Evolutionary conservation across 805 yeast species (phyloP), one percentile per base, ranked within the genome.

Genomic region (Pichia cabralensis): DNA sequence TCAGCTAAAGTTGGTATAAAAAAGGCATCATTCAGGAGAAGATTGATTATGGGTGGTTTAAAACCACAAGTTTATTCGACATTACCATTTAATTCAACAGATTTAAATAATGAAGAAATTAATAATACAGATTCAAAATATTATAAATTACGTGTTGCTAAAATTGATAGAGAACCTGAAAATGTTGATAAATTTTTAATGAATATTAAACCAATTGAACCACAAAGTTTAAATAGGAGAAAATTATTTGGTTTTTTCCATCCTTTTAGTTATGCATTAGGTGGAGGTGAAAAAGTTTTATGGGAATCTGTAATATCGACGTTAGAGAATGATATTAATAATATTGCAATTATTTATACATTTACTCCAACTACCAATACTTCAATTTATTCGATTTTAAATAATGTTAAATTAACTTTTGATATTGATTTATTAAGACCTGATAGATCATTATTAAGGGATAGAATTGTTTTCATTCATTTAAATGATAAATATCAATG

Each of bases 251-350:
- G 97, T 6, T 88, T 81, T 50, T 86, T 92, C 62, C 99, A 92
- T 58, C 98, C 98, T 0, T 82, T 79, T 48, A 86, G 96, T 43
- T 83, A 82, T 53, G 94, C 95, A 26, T 95, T 94, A 30, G 99
- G 99, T 14, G 99, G 99, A 21, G 99, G 99, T 17, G 99, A 92
- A 53, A 73, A 89, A 37, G 98, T 92, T 1, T 62, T 92, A 26
- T 92, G 98, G 98, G 86, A 83, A 36, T 95, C 96, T 0, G 83
- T 89, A 6, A 69, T 72, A 45, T 67, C 78, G 22, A 81, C 95
- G 0, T 61, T 88, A 39, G 44, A 55, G 8, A 57, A 62, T 16
- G 64, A 67, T 41, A 58, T 60, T 6, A 49, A 57, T 20, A 74
- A 76, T 46, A 59, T 82, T 7, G 81, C 70, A 2, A 76, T 73